Percentiles rank a stretch among this genome's conserved stretches.
phyloP scores from a whole-genome alignment of 306 rosid species.

The Prinsepia uniflora region DNA sequence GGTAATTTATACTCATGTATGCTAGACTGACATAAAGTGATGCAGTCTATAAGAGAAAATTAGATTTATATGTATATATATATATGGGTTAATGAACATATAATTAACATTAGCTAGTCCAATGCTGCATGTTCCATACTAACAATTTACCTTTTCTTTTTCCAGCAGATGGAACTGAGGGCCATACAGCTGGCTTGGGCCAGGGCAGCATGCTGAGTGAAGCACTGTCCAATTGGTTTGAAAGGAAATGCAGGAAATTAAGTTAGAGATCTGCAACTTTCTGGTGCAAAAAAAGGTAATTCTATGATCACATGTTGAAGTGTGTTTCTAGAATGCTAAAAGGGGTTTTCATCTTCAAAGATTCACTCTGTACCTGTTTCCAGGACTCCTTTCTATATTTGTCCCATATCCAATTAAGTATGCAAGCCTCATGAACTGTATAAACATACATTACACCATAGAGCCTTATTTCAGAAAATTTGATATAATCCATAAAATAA shows the following conservation, averaged over 20 bases:
- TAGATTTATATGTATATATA: background rate
- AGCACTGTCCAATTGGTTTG: conserved; percentile 56
- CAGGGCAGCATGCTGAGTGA: conserved; percentile 95
- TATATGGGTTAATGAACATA: background rate
- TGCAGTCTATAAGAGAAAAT: background rate
- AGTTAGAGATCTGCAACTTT: background rate
- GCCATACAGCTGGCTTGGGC: conserved; percentile 98
- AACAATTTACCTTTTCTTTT: conserved; percentile 76
- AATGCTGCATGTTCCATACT: conserved; percentile 4
- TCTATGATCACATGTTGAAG: conserved; percentile 7
- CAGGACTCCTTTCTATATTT: conserved; percentile 91
- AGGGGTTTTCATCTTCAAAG: conserved; percentile 9
- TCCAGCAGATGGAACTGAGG: conserved; percentile 72
- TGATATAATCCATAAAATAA: background rate
- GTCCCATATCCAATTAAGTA: conserved; percentile 86
- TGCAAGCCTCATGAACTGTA: conserved; percentile 99
- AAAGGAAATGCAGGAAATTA: conserved; percentile 1
- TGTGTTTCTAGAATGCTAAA: conserved; percentile 2
- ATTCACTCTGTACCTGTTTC: conserved; percentile 63
- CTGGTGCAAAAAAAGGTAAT: conserved; percentile 1
- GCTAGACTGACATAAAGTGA: background rate
- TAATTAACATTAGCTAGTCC: background rate
- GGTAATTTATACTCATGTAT: background rate
- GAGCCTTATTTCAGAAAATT: conserved; percentile 5
- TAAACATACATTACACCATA: conserved; percentile 35